Evolutionary conservation across 106 monocot species (phyloP).

Genomic region (Dioscorea zingiberensis): DNA sequence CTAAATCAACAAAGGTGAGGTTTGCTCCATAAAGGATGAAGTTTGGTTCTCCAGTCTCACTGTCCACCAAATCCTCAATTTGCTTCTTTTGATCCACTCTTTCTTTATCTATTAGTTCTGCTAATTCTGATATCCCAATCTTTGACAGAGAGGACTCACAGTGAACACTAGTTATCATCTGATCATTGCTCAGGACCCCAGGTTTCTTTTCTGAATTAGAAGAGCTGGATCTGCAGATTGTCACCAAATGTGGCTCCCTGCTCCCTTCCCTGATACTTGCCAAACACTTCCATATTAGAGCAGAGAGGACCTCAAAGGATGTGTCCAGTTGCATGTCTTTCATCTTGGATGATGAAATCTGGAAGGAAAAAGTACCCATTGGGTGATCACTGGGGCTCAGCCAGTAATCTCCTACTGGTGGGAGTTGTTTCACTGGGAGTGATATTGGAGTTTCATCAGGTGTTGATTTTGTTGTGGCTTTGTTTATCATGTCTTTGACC

Average conservation of each 20-base stretch:
- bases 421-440: slow-evolving; percentile 44
- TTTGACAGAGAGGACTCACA: slow-evolving; percentile 22
- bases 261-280: slow-evolving; percentile 32
- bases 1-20: slow-evolving; percentile 77
- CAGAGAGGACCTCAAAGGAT: slow-evolving; percentile 50
- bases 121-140: slow-evolving; percentile 42
- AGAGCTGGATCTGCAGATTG: slow-evolving; percentile 35
- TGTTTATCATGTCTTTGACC: slow-evolving; percentile 1
- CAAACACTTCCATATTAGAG: slow-evolving; percentile 57
- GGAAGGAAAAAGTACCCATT: slow-evolving; percentile 57
- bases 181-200: slow-evolving; percentile 33
- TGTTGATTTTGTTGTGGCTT: background rate
- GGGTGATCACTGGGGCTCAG: slow-evolving; percentile 12
- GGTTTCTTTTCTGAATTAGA: slow-evolving; percentile 1
- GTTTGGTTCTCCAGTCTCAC: slow-evolving; percentile 28
- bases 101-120: slow-evolving; percentile 29
- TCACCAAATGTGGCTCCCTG: slow-evolving; percentile 43
- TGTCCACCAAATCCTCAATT: slow-evolving; percentile 24
- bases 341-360: slow-evolving; percentile 30
- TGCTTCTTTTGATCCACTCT: slow-evolving; percentile 23
- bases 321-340: slow-evolving; percentile 19
- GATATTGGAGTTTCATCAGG: slow-evolving; percentile 3
- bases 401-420: slow-evolving; percentile 48
- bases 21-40: slow-evolving; percentile 65
- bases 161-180: slow-evolving; percentile 22